Evolutionary conservation across 169 alveolate species (phyloP).

Genomic region (Cryptosporidium parvum): DNA sequence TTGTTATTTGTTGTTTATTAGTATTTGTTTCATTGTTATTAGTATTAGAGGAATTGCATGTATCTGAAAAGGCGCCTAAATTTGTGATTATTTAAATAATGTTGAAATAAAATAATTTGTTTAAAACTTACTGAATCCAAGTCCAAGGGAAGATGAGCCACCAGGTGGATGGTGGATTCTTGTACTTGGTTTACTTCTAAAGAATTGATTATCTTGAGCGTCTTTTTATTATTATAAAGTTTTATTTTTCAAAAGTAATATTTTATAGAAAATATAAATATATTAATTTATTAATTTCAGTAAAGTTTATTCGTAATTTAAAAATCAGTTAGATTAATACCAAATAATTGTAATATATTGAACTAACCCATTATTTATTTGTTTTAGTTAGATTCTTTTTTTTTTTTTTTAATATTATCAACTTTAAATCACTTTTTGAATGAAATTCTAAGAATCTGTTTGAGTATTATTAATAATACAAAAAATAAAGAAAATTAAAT

Average conservation of each 20-base stretch:
- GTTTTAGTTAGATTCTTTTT: neutral
- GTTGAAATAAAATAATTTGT: neutral
- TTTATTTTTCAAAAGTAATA: no score
- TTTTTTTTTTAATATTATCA: no score
- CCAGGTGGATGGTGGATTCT: conserved; percentile 76
- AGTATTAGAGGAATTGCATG: neutral
- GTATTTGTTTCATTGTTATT: neutral
- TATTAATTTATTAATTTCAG: no score
- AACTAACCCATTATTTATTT: conserved; percentile 10
- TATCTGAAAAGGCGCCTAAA: neutral
- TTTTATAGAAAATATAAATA: no score
- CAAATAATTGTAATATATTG: no score
- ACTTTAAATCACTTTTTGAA: neutral
- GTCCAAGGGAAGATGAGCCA: conserved; percentile 50
- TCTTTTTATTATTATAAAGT: neutral
- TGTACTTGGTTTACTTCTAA: conserved; percentile 67
- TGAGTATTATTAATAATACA: no score
- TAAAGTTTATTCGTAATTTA: no score
- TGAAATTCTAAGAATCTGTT: neutral
- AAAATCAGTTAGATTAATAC: neutral
- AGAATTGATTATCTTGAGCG: conserved; percentile 57
- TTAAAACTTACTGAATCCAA: conserved; percentile 38
- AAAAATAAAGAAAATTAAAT: no score
- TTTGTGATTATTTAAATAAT: neutral
- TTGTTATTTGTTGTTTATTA: neutral